Evolutionary conservation across 1,284 basidiomycete genomes (phyloP).

Genomic region (Cryptococcus amylolentus): DNA sequence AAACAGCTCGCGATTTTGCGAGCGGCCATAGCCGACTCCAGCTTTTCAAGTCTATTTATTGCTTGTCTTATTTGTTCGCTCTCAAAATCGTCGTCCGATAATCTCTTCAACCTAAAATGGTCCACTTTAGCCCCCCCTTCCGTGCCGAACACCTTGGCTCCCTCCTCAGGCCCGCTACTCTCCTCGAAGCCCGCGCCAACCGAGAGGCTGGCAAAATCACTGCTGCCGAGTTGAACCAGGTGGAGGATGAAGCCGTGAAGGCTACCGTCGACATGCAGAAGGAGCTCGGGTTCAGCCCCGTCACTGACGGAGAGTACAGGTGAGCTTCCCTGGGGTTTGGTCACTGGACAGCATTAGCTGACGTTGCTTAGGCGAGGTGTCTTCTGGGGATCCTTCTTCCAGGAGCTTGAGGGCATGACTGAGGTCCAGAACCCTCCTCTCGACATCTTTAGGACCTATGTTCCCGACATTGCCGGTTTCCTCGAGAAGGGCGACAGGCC

Average conservation of each 20-base stretch:
- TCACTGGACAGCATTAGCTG: background rate
- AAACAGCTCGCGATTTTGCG: too few relatives aligned
- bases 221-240: slow-evolving; percentile 31
- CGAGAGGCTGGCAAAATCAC: slow-evolving; percentile 34
- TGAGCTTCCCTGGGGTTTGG: slow-evolving; percentile 1
- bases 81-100: too few relatives aligned
- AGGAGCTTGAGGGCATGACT: slow-evolving; percentile 65
- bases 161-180: slow-evolving; percentile 39
- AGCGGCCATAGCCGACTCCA: too few relatives aligned
- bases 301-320: slow-evolving; percentile 50
- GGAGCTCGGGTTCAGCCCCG: slow-evolving; percentile 34
- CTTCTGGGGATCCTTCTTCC: slow-evolving; percentile 58
- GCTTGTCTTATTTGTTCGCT: too few relatives aligned
- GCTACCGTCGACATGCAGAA: slow-evolving; percentile 45
- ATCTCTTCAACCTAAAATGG: too few relatives aligned
- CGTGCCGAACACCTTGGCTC: slow-evolving; percentile 47
- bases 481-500: slow-evolving; percentile 26
- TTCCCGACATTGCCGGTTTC: slow-evolving; percentile 25
- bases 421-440: slow-evolving; percentile 53
- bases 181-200: slow-evolving; percentile 33
- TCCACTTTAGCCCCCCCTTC: slow-evolving; percentile 31
- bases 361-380: slow-evolving; percentile 20
- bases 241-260: slow-evolving; percentile 48
- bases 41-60: too few relatives aligned
- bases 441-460: slow-evolving; percentile 32